Base-by-base conservation (phyloP, 2,329 filamentous ascomycete species). In the Aureobasidium sp. region DNA sequence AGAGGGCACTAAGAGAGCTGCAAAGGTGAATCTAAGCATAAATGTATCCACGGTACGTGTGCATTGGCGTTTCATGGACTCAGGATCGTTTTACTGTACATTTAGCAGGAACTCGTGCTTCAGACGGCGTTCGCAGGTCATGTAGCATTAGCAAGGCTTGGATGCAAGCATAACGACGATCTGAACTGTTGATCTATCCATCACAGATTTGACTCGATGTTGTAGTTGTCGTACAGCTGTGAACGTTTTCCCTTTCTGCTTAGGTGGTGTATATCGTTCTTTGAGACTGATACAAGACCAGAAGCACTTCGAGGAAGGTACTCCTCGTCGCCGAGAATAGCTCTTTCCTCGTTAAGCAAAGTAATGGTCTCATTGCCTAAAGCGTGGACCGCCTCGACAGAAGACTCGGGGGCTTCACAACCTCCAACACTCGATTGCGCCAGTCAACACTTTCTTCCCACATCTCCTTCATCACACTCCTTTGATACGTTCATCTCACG, bases 1-100 rank as follows among this genome's bases (percentile, higher is more conserved):
- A 83, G 76, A 82, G 93, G 66, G 92, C 92, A 9, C 74, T 97
- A 67, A 83, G 91, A 66, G 86, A 81, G 59, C 50, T 77, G 55
- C 64, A 62, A 52, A 67, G 63, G 47, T 62, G 37, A 51, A 36
- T 8, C n/a, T 2, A n/a, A 13, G 32, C n/a, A 17, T 36, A 15
- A 26, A 12, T 36, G 9, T 46, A 55, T 44, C 7, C 26, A 55
- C n/a, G 52, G 53, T 57, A 57, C 34, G 57, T 62, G 41, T 36
- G 10, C 39, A 55, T 26, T 36, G 59, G 48, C 29, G 39, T 48
- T 62, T 46, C 32, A 13, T 47, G 46, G 36, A 51, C 15, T 50
- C 2, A 27, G 34, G 36, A 46, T 61, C 20, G 36, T 50, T 59
- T 17, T 48, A 24, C 34, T 59, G 43, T 59, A 59, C 24, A 27